phyloP scores from a whole-genome alignment of 371 early-diverging fungal genomes.

The Lichtheimia hyalospora region DNA sequence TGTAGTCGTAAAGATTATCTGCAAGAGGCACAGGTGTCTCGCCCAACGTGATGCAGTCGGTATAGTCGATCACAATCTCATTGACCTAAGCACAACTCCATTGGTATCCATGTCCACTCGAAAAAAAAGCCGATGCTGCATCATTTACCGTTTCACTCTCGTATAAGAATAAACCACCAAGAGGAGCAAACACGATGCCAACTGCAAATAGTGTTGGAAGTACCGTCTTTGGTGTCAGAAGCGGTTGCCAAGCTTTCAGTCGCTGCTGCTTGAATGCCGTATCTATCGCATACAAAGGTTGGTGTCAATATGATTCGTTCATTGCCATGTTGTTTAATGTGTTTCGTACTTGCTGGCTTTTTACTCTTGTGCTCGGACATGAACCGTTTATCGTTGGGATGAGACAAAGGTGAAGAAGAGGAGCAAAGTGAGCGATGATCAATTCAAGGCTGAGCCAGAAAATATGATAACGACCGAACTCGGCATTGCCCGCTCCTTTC shows the following conservation, averaged over 20 bases:
- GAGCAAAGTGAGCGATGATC: conserved; percentile 1
- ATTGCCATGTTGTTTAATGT: not conserved
- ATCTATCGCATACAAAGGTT: conserved; percentile 37
- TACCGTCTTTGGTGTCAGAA: conserved; percentile 88
- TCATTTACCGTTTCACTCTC: conserved; percentile 51
- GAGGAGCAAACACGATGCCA: conserved; percentile 83
- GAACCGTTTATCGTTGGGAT: not conserved
- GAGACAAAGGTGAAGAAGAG: not conserved
- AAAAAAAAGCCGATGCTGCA: not conserved
- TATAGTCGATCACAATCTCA: conserved; percentile 85
- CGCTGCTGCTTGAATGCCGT: conserved; percentile 93
- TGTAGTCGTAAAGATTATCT: conserved; percentile 34
- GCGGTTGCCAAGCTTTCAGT: conserved; percentile 91
- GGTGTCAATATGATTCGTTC: not conserved
- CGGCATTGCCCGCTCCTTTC: too few relatives aligned
- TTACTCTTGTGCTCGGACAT: conserved; percentile 47
- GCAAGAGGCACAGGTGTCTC: conserved; percentile 5
- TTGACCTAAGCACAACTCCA: conserved; percentile 39
- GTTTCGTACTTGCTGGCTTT: conserved; percentile 44
- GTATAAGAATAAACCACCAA: conserved; percentile 74
- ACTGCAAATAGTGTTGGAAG: conserved; percentile 84
- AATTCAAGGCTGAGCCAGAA: not conserved
- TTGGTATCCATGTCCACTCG: not conserved
- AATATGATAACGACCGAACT: not conserved
- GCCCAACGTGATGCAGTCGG: conserved; percentile 58